Percentiles rank a stretch among this genome's conserved stretches.
Evolutionary conservation across 495 filamentous ascomycete species (phyloP).

Genomic region (Daldinia loculata): DNA sequence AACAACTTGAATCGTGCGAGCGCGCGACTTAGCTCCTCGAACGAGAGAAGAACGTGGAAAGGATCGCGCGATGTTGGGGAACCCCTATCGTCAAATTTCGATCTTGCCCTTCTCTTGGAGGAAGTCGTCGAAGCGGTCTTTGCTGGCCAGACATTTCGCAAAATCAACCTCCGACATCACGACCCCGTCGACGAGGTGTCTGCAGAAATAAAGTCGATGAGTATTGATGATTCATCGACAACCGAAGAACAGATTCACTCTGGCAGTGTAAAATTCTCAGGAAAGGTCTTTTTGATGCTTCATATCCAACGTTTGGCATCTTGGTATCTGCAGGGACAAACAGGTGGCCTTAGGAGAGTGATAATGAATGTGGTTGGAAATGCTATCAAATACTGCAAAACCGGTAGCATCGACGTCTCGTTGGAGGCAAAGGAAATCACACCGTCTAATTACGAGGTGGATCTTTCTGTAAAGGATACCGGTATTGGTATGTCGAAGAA

Average conservation of each 20-base stretch:
- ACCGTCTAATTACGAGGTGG: slow-evolving; percentile 42
- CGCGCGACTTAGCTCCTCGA: not conserved
- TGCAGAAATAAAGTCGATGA: slow-evolving; percentile 21
- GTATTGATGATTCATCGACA: slow-evolving; percentile 18
- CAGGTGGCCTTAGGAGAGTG: slow-evolving; percentile 75
- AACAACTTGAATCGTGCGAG: slow-evolving; percentile 53
- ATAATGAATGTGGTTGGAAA: slow-evolving; percentile 88
- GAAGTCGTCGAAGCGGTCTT: slow-evolving; percentile 69
- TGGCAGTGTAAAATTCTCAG: slow-evolving; percentile 36
- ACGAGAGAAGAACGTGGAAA: slow-evolving; percentile 10
- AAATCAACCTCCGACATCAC: slow-evolving; percentile 35
- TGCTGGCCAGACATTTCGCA: slow-evolving; percentile 55
- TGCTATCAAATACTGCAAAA: slow-evolving; percentile 78
- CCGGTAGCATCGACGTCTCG: slow-evolving; percentile 70
- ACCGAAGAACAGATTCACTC: slow-evolving; percentile 35
- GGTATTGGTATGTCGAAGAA: slow-evolving; percentile 74
- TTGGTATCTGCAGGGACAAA: slow-evolving; percentile 55
- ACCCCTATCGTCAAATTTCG: slow-evolving; percentile 23
- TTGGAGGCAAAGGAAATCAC: slow-evolving; percentile 49
- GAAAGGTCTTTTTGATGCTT: slow-evolving; percentile 35
- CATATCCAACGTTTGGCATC: slow-evolving; percentile 35
- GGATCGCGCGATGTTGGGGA: not conserved
- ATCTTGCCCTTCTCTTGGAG: slow-evolving; percentile 61
- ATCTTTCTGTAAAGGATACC: slow-evolving; percentile 67
- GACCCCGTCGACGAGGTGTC: slow-evolving; percentile 27